Evolutionary conservation across 2,329 filamentous ascomycete species (phyloP).

Genomic region (Stylonectria norvegica): DNA sequence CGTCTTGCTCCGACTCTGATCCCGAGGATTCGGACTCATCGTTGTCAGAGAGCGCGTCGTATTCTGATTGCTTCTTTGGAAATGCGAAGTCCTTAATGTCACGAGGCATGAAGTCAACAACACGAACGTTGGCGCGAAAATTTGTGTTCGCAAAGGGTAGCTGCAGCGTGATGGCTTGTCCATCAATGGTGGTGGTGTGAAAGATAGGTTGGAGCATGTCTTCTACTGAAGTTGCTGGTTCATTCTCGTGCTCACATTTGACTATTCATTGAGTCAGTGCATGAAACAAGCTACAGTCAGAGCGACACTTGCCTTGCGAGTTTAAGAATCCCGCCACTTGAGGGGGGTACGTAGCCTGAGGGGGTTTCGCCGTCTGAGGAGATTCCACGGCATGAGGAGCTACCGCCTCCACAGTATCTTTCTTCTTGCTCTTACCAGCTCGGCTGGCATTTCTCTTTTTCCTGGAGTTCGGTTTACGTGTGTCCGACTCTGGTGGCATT

Average conservation of each 20-base stretch:
- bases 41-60: conserved; percentile 47
- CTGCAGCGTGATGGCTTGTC: conserved; percentile 32
- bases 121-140: conserved; percentile 67
- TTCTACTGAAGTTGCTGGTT: conserved; percentile 34
- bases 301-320: conserved; percentile 21
- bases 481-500: conserved; percentile 23
- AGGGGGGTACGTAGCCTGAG: no score
- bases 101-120: conserved; percentile 75
- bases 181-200: conserved; percentile 44
- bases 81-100: conserved; percentile 68
- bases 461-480: conserved; percentile 26
- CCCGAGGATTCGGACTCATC: conserved; percentile 22
- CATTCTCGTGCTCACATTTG: conserved; percentile 43
- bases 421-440: conserved; percentile 13
- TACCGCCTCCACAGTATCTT: conserved; percentile 5
- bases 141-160: conserved; percentile 73
- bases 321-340: conserved; percentile 31
- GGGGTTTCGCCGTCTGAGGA: conserved; percentile 23
- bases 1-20: conserved; percentile 19
- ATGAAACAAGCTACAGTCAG: background rate
- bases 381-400: no score
- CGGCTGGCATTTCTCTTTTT: conserved; percentile 18
- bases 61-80: conserved; percentile 47
- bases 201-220: conserved; percentile 38
- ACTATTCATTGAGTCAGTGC: conserved; percentile 34